Percentiles rank a stretch among this genome's conserved stretches.
Conservation (phyloP, 768 basidiomycete species). For the Kwoniella mangroviensis region DNA sequence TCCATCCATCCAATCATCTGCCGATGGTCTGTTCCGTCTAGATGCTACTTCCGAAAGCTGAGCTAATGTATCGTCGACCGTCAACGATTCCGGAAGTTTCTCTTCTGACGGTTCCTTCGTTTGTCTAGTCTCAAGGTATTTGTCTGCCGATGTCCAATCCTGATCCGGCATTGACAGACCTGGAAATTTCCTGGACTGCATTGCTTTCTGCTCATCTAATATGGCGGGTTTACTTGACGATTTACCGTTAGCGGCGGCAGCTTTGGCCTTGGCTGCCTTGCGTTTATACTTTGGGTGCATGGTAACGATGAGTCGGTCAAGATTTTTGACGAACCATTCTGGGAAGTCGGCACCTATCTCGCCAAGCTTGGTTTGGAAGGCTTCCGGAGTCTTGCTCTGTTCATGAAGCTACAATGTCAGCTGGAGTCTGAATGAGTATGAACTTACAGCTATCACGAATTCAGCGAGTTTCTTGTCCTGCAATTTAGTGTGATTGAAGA, state of each 20-base stretch:
- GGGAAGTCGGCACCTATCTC: constrained; percentile 82
- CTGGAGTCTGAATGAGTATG: background rate
- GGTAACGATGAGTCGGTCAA: constrained; percentile 90
- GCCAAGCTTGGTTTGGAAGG: constrained; percentile 80
- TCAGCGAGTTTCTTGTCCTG: constrained; percentile 94
- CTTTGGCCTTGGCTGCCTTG: constrained; percentile 60
- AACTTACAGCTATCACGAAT: constrained; percentile 74
- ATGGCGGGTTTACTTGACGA: constrained; percentile 12
- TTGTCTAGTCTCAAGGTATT: constrained; percentile 44
- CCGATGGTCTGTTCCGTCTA: constrained; percentile 63
- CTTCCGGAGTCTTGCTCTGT: constrained; percentile 72
- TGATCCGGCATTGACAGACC: constrained; percentile 82
- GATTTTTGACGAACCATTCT: constrained; percentile 85
- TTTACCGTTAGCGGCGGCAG: constrained; percentile 33
- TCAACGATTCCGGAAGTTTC: constrained; percentile 60
- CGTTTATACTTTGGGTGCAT: constrained; percentile 97
- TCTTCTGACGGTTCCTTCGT: constrained; percentile 36
- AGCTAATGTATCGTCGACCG: constrained; percentile 87
- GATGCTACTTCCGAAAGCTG: constrained; percentile 72
- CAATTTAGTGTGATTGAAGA: constrained; percentile 76
- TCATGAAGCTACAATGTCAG: constrained; percentile 68
- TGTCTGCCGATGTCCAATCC: constrained; percentile 65
- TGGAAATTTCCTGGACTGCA: constrained; percentile 81
- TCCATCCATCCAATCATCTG: constrained; percentile 55
- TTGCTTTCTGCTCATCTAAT: constrained; percentile 69